Percentiles rank a stretch among this genome's conserved stretches.
Evolutionary conservation across 495 filamentous ascomycete genomes (phyloP).

Genomic region (Astrocystis sublimbata): DNA sequence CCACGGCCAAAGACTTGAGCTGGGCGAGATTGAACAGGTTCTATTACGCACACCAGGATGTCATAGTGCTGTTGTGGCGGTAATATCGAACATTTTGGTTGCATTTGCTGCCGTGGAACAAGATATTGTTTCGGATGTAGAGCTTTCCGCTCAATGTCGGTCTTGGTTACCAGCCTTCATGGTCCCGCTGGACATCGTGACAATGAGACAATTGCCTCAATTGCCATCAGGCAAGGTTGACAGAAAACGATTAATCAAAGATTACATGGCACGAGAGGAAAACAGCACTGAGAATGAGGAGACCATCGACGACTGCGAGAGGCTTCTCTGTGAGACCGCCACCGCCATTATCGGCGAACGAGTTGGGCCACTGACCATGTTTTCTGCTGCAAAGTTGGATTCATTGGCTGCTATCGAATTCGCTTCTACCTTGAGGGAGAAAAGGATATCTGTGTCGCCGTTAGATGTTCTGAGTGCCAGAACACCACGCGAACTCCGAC

Average conservation of each 20-base stretch:
- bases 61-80: slow-evolving; percentile 57
- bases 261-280: slow-evolving; percentile 46
- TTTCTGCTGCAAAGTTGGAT: slow-evolving; percentile 65
- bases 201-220: slow-evolving; percentile 62
- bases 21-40: slow-evolving; percentile 79
- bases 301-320: slow-evolving; percentile 43
- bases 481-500: slow-evolving; percentile 34
- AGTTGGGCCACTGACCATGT: slow-evolving; percentile 39
- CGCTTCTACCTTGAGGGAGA: slow-evolving; percentile 56
- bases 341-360: slow-evolving; percentile 45
- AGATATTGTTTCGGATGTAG: slow-evolving; percentile 30
- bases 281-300: slow-evolving; percentile 1
- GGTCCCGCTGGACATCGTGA: slow-evolving; percentile 69
- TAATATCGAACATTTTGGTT: slow-evolving; percentile 62
- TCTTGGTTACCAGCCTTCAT: slow-evolving; percentile 76
- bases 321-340: slow-evolving; percentile 50
- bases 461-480: slow-evolving; percentile 58
- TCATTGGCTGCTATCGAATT: slow-evolving; percentile 71
- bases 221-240: slow-evolving; percentile 80
- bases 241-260: slow-evolving; percentile 58
- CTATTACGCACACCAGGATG: slow-evolving; percentile 55
- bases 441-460: slow-evolving; percentile 53
- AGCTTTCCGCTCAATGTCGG: slow-evolving; percentile 59
- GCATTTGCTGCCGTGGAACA: slow-evolving; percentile 62
- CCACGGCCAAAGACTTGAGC: slow-evolving; percentile 77